phyloP scores from a whole-genome alignment of 2,329 filamentous ascomycete species.

The Sporothrix brasiliensis region DNA sequence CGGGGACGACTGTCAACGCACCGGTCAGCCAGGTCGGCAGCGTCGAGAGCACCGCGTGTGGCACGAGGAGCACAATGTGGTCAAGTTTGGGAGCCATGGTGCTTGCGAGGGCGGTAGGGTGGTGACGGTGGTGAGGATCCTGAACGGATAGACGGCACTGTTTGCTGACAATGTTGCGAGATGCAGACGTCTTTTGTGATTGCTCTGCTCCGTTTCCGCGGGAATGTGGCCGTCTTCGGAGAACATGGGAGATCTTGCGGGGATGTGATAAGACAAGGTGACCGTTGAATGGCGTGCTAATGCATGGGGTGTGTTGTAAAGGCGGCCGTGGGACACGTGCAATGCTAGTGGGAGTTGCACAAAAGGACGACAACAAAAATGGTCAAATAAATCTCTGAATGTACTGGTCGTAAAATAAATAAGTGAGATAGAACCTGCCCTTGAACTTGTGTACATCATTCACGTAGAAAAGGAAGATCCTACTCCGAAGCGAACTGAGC shows the following conservation, averaged over 20 bases:
- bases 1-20: constrained; percentile 61
- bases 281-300: background rate
- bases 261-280: constrained; percentile 6
- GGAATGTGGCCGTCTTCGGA: background rate
- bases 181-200: background rate
- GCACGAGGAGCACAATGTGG: constrained; percentile 66
- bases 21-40: constrained; percentile 56
- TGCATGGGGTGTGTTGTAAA: too few relatives aligned
- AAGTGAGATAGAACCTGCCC: too few relatives aligned
- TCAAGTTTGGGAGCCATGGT: constrained; percentile 51
- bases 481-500: background rate
- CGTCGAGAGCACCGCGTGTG: constrained; percentile 51
- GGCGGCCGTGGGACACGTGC: too few relatives aligned
- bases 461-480: background rate
- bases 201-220: too few relatives aligned
- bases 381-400: too few relatives aligned
- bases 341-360: background rate
- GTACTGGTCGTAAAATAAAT: too few relatives aligned
- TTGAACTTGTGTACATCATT: too few relatives aligned
- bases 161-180: background rate
- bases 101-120: too few relatives aligned
- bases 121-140: too few relatives aligned
- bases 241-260: background rate
- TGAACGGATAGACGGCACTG: background rate
- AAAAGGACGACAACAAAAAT: background rate